These are phyloP conservation scores for Apiospora rasikravindrae DNA, from an alignment of 2,329 filamentous ascomycete genomes.

Conservation along the genomic window DNA sequence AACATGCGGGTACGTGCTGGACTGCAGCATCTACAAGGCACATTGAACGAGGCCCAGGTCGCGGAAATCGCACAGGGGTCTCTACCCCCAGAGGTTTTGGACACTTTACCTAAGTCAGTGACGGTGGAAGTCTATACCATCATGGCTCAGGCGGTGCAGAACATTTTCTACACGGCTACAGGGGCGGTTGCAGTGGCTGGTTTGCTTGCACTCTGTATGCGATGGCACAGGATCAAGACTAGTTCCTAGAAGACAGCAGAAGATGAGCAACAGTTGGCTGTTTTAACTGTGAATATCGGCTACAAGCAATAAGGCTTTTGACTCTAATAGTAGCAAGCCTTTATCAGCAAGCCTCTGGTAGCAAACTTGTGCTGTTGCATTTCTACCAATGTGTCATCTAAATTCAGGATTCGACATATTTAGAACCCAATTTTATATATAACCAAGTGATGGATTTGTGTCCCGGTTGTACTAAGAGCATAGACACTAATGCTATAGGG, in stretches of 20 bases:
- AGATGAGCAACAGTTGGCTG: too few species aligned
- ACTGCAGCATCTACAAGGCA: conserved; percentile 16
- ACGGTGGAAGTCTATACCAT: conserved; percentile 6
- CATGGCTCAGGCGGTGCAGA: conserved; percentile 18
- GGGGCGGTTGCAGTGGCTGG: conserved; percentile 21
- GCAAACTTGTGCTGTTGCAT: too few species aligned
- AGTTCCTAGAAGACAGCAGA: neutral
- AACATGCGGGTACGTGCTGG: conserved; percentile 19
- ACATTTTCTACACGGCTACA: conserved; percentile 19
- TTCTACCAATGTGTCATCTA: too few species aligned
- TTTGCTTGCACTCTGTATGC: conserved; percentile 19
- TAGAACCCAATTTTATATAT: too few species aligned
- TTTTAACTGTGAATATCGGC: too few species aligned
- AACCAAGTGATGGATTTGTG: too few species aligned
- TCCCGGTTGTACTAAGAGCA: too few species aligned
- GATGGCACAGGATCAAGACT: conserved; percentile 20
- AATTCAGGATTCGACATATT: too few species aligned
- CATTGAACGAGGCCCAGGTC: conserved; percentile 16
- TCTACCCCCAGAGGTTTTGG: conserved; percentile 14
- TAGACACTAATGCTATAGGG: too few species aligned
- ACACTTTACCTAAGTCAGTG: neutral
- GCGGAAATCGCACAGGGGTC: conserved; percentile 18
- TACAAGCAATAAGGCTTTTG: too few species aligned
- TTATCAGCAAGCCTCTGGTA: too few species aligned
- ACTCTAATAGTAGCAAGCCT: too few species aligned